Base-by-base conservation (phyloP, 2,329 filamentous ascomycete species). In the Penicillium verrucosum region DNA sequence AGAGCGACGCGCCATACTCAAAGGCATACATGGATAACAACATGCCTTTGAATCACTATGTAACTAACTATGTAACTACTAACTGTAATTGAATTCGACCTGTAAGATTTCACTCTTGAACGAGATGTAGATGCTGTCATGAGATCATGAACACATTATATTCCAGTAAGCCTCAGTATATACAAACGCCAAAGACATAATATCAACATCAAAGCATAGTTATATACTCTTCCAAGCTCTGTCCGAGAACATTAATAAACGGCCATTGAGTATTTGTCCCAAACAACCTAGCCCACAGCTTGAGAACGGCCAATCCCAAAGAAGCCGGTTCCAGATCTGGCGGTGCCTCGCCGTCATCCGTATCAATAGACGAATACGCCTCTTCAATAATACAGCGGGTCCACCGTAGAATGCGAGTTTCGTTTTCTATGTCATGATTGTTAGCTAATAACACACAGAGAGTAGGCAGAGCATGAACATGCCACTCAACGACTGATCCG, bases 191-290 rank as follows among this genome's bases (percentile, higher is more conserved):
- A 10, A 34, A 41, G 37, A 47, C 36, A 37, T 43, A 25, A 23
- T 55, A 18, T 23, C 42, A 46, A 21, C 23, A 51, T 63, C 54
- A 64, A 23, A 71, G 62, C 60, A 70, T 65, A 23, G 59, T 45
- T 56, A 68, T 57, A 50, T 71, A 72, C 50, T 57, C 60, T 37
- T 70, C 66, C 55, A 72, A 54, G 32, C 70, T 71, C 25, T 68
- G 59, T 9, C 70, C 70, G 41, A 72, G 60, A 1, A 65, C 57
- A 54, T 72, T 72, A 25, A 72, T 71, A 47, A 72, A 70, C 0
- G 66, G 67, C 70, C 70, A 72, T 38, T 72, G 69, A 1, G 68
- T 70, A 47, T 72, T 72, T 4, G 63, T 65, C 11, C 65, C 61
- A 51, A 72, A 72, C 5, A 72, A 57, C 21, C 69, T 65, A 21